These are phyloP conservation scores for Zalerion maritima DNA, from an alignment of 495 filamentous ascomycete species.

Conservation along the genomic window DNA sequence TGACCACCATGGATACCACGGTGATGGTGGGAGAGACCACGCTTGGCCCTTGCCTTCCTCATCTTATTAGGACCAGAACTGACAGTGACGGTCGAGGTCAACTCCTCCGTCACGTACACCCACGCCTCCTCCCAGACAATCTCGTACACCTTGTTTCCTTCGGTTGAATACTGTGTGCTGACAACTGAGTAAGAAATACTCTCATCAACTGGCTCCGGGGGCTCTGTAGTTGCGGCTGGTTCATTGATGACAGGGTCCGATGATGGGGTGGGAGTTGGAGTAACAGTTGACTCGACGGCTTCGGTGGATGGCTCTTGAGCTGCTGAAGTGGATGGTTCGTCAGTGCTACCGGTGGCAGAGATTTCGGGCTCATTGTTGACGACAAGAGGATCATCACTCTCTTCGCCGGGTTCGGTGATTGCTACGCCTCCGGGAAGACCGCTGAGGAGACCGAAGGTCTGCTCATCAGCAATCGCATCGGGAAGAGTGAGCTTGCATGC, in stretches of 20 bases:
- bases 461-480: constrained; percentile 16
- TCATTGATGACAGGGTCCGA: constrained; percentile 10
- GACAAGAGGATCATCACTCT: too few relatives aligned
- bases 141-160: constrained; percentile 23
- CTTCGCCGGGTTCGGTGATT: constrained; percentile 6
- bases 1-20: too few relatives aligned
- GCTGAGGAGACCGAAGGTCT: constrained; percentile 14
- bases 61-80: too few relatives aligned
- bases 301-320: too few relatives aligned
- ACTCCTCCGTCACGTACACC: constrained; percentile 24
- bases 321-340: too few relatives aligned
- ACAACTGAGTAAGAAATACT: constrained; percentile 18
- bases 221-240: constrained; percentile 11
- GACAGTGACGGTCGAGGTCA: constrained; percentile 19
- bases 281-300: constrained; percentile 11
- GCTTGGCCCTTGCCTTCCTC: too few relatives aligned
- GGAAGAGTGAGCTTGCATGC: constrained; percentile 21
- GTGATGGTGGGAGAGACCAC: too few relatives aligned
- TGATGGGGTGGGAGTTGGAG: constrained; percentile 3
- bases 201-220: constrained; percentile 9
- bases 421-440: constrained; percentile 24
- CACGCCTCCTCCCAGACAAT: constrained; percentile 30
- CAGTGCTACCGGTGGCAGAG: constrained; percentile 14
- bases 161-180: constrained; percentile 29
- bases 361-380: constrained; percentile 20